Evolutionary conservation across 2,329 filamentous ascomycete species (phyloP), one percentile per base, ranked within the genome.

Genomic region (Neopestalotiopsis clavispora): DNA sequence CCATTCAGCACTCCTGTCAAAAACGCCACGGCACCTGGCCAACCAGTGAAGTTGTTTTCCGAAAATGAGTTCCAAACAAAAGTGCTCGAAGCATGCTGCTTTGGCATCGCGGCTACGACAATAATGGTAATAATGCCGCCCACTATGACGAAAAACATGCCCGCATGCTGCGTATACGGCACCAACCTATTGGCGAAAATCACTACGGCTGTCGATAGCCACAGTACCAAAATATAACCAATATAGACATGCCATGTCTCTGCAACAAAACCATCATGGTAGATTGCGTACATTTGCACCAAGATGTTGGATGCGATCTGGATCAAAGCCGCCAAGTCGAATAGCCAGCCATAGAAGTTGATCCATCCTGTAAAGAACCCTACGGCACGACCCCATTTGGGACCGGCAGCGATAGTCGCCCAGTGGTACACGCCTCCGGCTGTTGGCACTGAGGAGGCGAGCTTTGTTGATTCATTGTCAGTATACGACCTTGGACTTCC

Each of bases 1-100:
- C 89, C 90, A 72, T 91, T 92, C 30, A 92, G 82, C 77, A 92
- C 90, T 20, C 90, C 90, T 0, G 87, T 81, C 32, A 91, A 80
- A 71, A 92, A 92, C 2, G 89, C 89, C n/a, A 92, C 86, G 17
- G 89, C 89, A 59, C 87, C 82, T 72, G 72, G 80, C 87, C 78
- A 87, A 65, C 88, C 88, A 74, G 80, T 88, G 72, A 77, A 74
- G 70, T 86, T 86, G 69, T 85, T 83, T 71, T 83, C 80, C 4
- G 78, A 69, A 71, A 85, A 84, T 1, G 80, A 82, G 45, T 72
- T 78, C 87, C 87, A 91, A 9, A 90, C 86, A 38, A 86, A 86
- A 34, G 83, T 72, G 71, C 83, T 84, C 58, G 80, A 82, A 3
- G 85, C 86, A 76, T 89, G 84, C 12, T 76, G 73, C 60, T 76